These are phyloP conservation scores for Macrolepiota albuminosa DNA, from an alignment of 768 basidiomycete genomes.

Conservation along the genomic window DNA sequence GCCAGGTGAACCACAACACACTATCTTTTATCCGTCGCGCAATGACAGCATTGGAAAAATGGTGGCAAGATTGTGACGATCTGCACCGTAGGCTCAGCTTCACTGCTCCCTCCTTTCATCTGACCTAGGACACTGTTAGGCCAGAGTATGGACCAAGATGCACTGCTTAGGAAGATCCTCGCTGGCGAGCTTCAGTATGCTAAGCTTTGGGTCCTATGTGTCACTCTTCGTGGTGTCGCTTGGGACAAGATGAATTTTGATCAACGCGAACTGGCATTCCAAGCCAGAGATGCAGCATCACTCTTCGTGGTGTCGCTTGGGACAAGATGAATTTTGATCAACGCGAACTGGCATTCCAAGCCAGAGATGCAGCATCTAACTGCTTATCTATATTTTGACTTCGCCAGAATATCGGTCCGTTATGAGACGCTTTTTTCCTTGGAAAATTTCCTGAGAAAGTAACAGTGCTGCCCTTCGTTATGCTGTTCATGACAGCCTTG, in stretches of 20 bases:
- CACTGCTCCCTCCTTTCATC: constrained; percentile 3
- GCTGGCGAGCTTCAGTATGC: constrained; percentile 88
- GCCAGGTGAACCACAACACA: constrained; percentile 81
- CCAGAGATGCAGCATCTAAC: constrained; percentile 86
- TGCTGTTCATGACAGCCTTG: constrained; percentile 89
- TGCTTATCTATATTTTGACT: constrained; percentile 82
- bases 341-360: constrained; percentile 91
- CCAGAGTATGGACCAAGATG: constrained; percentile 79
- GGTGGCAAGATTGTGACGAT: constrained; percentile 87
- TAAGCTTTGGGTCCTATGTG: constrained; percentile 92
- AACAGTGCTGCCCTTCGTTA: constrained; percentile 82
- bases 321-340: constrained; percentile 96
- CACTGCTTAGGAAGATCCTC: constrained; percentile 81
- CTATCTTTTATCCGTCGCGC: constrained; percentile 85
- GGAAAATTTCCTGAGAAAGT: not conserved
- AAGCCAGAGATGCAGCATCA: too few species aligned
- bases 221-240: constrained; percentile 83
- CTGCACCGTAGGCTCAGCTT: constrained; percentile 59
- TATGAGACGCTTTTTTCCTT: constrained; percentile 15
- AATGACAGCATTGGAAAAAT: constrained; percentile 81
- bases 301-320: constrained; percentile 88
- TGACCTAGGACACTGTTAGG: constrained; percentile 32
- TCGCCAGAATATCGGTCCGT: constrained; percentile 81
- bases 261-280: constrained; percentile 91
- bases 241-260: constrained; percentile 98